These are phyloP conservation scores for Xylariales sp. DNA, from an alignment of 2,329 filamentous ascomycete genomes.

Conservation along the genomic window DNA sequence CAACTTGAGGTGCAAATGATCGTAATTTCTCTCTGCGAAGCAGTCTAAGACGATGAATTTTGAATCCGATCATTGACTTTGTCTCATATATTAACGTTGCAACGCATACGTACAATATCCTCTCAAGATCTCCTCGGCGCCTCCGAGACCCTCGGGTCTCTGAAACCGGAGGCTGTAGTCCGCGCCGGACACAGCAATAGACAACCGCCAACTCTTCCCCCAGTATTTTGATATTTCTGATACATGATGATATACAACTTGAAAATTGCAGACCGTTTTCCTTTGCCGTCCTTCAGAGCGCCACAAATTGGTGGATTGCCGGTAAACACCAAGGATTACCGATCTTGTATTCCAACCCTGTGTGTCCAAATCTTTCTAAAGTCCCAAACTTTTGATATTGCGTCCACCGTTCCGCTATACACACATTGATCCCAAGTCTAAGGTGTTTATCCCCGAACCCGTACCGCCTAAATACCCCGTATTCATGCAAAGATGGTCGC, in stretches of 20 bases:
- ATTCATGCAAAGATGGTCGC: too few species aligned
- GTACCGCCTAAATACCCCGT: too few species aligned
- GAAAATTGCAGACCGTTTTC: background rate
- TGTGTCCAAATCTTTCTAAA: conserved; percentile 4
- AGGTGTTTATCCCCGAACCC: too few species aligned
- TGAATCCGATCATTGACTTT: too few species aligned
- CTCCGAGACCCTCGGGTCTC: conserved; percentile 1
- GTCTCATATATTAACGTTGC: too few species aligned
- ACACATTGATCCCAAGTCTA: too few species aligned
- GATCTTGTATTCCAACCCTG: conserved; percentile 5
- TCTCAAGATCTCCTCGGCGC: conserved; percentile 6
- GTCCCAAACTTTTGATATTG: background rate
- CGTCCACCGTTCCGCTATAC: conserved; percentile 2
- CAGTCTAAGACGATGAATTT: too few species aligned
- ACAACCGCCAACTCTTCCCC: background rate
- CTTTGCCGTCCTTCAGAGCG: background rate
- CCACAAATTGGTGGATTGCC: conserved; percentile 13
- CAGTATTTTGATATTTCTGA: background rate
- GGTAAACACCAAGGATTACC: conserved; percentile 22
- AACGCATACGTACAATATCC: too few species aligned
- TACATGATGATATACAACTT: conserved; percentile 2
- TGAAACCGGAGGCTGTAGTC: conserved; percentile 7
- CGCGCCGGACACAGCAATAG: conserved; percentile 3
- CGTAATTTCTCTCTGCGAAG: too few species aligned
- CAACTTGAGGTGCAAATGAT: too few species aligned